These are phyloP conservation scores for Penicillium salamii DNA, from an alignment of 495 filamentous ascomycete species.

Conservation along the genomic window DNA sequence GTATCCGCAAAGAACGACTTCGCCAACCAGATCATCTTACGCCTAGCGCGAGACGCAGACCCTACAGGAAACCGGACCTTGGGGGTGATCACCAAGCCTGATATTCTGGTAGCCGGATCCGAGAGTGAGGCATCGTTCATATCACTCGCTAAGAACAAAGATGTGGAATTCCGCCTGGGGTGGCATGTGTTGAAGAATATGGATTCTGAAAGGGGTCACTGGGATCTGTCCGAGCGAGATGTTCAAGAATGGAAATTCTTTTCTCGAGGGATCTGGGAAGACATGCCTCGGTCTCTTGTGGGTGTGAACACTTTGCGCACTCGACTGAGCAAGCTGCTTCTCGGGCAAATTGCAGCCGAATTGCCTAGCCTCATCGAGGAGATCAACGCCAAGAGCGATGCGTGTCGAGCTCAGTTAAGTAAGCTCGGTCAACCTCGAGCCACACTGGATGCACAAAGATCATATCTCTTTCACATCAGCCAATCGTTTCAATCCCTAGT, in stretches of 20 bases:
- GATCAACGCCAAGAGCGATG: constrained; percentile 40
- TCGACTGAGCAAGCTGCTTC: constrained; percentile 56
- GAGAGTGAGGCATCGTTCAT: constrained; percentile 39
- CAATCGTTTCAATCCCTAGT: constrained; percentile 47
- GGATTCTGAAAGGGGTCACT: constrained; percentile 35
- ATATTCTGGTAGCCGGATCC: constrained; percentile 38
- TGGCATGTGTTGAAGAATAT: constrained; percentile 52
- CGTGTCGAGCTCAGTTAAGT: constrained; percentile 30
- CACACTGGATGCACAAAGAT: constrained; percentile 47
- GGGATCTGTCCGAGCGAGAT: constrained; percentile 31
- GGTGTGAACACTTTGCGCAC: constrained; percentile 50
- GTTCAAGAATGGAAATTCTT: constrained; percentile 41
- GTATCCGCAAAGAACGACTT: constrained; percentile 51
- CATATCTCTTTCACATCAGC: constrained; percentile 52
- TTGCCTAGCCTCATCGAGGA: constrained; percentile 60
- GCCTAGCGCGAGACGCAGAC: constrained; percentile 43
- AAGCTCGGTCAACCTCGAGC: constrained; percentile 49
- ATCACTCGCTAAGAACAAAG: constrained; percentile 42
- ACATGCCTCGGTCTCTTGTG: constrained; percentile 14
- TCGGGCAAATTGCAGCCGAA: constrained; percentile 52
- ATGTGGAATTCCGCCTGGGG: constrained; percentile 43
- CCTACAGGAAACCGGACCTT: constrained; percentile 43
- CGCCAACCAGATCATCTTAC: constrained; percentile 46
- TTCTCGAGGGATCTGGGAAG: constrained; percentile 45
- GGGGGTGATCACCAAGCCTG: constrained; percentile 53